phyloP scores from a whole-genome alignment of 192 early-diverging fungal genomes.

The Podila verticillata region DNA sequence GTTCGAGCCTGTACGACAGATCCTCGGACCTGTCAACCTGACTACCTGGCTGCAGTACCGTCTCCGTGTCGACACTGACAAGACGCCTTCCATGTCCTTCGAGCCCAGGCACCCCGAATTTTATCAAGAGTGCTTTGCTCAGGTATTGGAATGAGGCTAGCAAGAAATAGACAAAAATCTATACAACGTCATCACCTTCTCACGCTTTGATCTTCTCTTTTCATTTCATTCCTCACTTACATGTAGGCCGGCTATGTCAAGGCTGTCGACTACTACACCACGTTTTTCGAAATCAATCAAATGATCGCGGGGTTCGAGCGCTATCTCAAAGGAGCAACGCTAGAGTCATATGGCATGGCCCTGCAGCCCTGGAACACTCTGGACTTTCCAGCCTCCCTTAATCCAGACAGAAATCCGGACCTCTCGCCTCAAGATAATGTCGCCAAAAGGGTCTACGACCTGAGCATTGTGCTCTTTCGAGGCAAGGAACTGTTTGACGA shows the following conservation, averaged over 20 bases:
- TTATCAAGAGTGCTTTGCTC: constrained; percentile 34
- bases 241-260: constrained; percentile 41
- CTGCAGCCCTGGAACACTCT: constrained; percentile 40
- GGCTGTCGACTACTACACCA: constrained; percentile 36
- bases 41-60: constrained; percentile 50
- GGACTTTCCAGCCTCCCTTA: constrained; percentile 32
- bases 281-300: constrained; percentile 29
- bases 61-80: constrained; percentile 29
- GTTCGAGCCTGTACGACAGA: constrained; percentile 43
- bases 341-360: background rate
- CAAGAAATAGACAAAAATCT: too few relatives aligned
- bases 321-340: background rate
- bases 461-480: constrained; percentile 31
- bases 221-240: background rate
- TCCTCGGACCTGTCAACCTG: constrained; percentile 47
- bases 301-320: constrained; percentile 4
- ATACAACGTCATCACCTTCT: too few relatives aligned
- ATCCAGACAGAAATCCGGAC: constrained; percentile 19
- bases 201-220: background rate
- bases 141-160: constrained; percentile 14
- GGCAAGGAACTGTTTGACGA: constrained; percentile 49
- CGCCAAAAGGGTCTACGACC: constrained; percentile 28
- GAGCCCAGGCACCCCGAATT: constrained; percentile 39
- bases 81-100: constrained; percentile 31
- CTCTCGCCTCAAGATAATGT: constrained; percentile 32